Evolutionary conservation across 179 eudicot genomes (phyloP).

Genomic region (Dionaea muscipula): DNA sequence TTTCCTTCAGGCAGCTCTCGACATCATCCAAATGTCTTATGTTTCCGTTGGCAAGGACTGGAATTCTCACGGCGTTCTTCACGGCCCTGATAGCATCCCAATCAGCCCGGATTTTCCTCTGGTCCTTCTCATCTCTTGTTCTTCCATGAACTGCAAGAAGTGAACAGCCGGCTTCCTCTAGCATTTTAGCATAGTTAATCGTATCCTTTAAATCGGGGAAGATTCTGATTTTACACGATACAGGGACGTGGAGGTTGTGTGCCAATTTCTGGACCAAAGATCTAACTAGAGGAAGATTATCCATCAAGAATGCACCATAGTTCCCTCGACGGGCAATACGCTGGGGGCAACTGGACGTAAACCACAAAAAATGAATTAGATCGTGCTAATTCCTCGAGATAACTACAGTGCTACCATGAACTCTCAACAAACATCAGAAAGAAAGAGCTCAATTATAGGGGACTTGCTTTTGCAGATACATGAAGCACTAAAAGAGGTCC

Average conservation of each 20-base stretch:
- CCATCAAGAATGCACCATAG: slow-evolving; percentile 96
- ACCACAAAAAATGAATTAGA: not conserved
- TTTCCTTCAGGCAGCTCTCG: slow-evolving; percentile 50
- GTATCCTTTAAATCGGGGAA: slow-evolving; percentile 74
- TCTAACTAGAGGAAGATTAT: slow-evolving; percentile 76
- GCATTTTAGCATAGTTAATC: slow-evolving; percentile 73
- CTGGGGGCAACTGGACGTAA: slow-evolving; percentile 74
- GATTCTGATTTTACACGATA: slow-evolving; percentile 89
- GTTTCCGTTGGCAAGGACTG: slow-evolving; percentile 89
- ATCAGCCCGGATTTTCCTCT: slow-evolving; percentile 70
- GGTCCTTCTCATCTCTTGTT: slow-evolving; percentile 92
- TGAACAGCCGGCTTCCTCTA: slow-evolving; percentile 95
- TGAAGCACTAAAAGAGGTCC: too few relatives aligned
- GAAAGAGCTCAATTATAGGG: too few relatives aligned
- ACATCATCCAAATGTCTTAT: slow-evolving; percentile 86
- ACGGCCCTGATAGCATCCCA: slow-evolving; percentile 71
- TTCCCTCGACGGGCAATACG: slow-evolving; percentile 83
- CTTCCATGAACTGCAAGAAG: slow-evolving; percentile 96
- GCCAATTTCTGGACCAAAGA: slow-evolving; percentile 78
- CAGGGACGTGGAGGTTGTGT: slow-evolving; percentile 66
- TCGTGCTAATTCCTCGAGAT: not conserved
- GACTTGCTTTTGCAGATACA: too few relatives aligned
- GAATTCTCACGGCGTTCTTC: slow-evolving; percentile 58
- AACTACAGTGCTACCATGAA: too few relatives aligned
- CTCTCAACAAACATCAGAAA: too few relatives aligned